Evolutionary conservation across 23 red algal species (phyloP), one percentile per base, ranked within the genome.

Genomic region (Cyanidioschyzon merolae): DNA sequence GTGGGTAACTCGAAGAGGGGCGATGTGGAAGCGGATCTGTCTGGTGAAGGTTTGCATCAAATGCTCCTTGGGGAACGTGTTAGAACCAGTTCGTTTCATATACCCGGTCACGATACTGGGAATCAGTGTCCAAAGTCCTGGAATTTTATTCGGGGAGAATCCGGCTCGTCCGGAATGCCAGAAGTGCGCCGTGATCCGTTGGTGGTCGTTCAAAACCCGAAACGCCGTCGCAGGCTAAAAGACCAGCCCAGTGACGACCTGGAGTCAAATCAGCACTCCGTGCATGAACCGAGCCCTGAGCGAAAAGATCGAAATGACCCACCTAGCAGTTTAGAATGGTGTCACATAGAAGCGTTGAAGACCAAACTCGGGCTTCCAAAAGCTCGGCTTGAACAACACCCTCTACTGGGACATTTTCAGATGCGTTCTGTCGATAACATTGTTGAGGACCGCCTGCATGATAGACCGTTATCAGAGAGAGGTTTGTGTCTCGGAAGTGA

Each of bases 321-420:
- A 15, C 7, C 45, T 54, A 21, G 45, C 45, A 54, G 45, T 21
- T 7, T 54, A 15, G 45, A 54, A 21, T 54, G 45, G 45, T 21
- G 45, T 25, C 30, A 71, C 63, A 35, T 71, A 7, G 63, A 71
- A 35, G 63, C 63, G 12, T 35, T 71, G 63, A 25, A 35, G 7
- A 3, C 12, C 16, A 71, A 71, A 27, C 63, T 71, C n/a, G 32
- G 32, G 3, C 32, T 71, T 32, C 63, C 63, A 27, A 25, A 25
- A 12, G 63, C 63, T 35, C 63, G 63, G 3, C 63, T 71, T 7
- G 63, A 71, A 71, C 63, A 71, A 27, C 63, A 71, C 29, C 63
- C 63, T 7, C 29, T 32, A 27, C 63, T 71, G 12, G 63, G 63
- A 12, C 63, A 35, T 7, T 35, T 71, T 71, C 63, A 71, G 29